Conservation (phyloP, 208 protist genomes). For the Trypanosoma rangeli region DNA sequence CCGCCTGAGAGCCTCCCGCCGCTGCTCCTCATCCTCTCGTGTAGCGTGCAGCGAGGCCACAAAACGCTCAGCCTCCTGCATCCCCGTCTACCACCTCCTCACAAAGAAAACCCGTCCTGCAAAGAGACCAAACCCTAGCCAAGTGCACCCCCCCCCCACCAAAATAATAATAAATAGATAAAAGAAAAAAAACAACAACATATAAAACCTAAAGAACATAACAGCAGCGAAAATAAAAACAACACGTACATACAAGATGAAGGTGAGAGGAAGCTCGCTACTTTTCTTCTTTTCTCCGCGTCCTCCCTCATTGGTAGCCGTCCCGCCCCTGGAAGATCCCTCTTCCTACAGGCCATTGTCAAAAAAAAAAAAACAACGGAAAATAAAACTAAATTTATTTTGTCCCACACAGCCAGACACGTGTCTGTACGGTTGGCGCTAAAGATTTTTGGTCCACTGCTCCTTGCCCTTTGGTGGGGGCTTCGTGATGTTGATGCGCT, state of each 20-base stretch:
- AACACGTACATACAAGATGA: neutral
- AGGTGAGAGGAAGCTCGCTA: neutral
- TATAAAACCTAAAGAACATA: neutral
- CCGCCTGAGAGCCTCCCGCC: constrained; percentile 31
- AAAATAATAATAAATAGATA: constrained; percentile 11
- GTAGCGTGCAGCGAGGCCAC: constrained; percentile 30
- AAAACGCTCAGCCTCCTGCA: constrained; percentile 40
- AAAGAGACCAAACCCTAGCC: neutral
- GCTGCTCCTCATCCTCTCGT: constrained; percentile 38
- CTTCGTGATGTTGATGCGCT: constrained; percentile 81
- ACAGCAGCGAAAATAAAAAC: neutral
- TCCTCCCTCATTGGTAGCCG: neutral
- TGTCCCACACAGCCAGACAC: neutral
- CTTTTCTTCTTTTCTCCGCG: neutral
- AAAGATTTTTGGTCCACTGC: constrained; percentile 82
- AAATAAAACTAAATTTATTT: neutral
- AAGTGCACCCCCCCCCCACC: too few relatives aligned
- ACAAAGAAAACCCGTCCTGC: neutral
- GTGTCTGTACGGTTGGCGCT: neutral
- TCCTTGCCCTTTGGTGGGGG: constrained; percentile 61
- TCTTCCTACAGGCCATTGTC: neutral
- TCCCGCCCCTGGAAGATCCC: neutral
- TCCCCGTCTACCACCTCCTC: constrained; percentile 2
- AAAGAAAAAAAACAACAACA: neutral
- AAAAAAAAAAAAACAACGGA: neutral